A percentile compares a stretch with the other conserved stretches of the same genome.
phyloP scores from a whole-genome alignment of 345 rosid species.

The Gossypium australe region DNA sequence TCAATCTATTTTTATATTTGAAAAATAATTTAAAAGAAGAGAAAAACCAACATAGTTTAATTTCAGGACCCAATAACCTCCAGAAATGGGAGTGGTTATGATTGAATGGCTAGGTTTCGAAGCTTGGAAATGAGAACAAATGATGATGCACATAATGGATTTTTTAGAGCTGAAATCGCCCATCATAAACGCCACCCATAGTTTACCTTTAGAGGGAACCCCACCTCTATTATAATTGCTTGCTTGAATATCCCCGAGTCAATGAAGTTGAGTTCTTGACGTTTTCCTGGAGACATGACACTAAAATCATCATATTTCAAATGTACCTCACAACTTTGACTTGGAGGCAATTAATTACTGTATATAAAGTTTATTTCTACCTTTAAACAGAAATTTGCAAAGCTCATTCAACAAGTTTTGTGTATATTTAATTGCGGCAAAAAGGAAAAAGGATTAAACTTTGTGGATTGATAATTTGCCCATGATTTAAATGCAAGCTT shows the following conservation, averaged over 20 bases:
- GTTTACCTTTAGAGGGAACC: constrained; percentile 3
- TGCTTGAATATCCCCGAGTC: constrained; percentile 13
- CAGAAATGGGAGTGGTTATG: neutral
- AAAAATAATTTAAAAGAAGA: too few species aligned
- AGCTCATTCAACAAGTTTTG: too few species aligned
- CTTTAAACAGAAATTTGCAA: too few species aligned
- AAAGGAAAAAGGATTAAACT: neutral
- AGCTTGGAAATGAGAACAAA: neutral
- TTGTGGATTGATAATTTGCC: neutral
- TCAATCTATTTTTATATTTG: too few species aligned
- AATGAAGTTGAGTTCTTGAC: constrained; percentile 16
- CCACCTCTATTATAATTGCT: neutral
- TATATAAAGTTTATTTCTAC: too few species aligned
- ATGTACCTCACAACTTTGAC: neutral
- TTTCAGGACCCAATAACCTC: too few species aligned
- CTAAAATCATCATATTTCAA: constrained; percentile 8
- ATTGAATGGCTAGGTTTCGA: neutral
- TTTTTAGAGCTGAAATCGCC: too few species aligned
- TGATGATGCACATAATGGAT: neutral
- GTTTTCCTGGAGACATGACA: constrained; percentile 1
- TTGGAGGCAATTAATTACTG: neutral
- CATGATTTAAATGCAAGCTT: neutral
- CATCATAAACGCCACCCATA: too few species aligned
- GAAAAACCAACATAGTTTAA: too few species aligned
- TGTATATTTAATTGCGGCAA: neutral